These are phyloP conservation scores for Penicillium cinerascens DNA, from an alignment of 495 filamentous ascomycete genomes.

Conservation along the genomic window DNA sequence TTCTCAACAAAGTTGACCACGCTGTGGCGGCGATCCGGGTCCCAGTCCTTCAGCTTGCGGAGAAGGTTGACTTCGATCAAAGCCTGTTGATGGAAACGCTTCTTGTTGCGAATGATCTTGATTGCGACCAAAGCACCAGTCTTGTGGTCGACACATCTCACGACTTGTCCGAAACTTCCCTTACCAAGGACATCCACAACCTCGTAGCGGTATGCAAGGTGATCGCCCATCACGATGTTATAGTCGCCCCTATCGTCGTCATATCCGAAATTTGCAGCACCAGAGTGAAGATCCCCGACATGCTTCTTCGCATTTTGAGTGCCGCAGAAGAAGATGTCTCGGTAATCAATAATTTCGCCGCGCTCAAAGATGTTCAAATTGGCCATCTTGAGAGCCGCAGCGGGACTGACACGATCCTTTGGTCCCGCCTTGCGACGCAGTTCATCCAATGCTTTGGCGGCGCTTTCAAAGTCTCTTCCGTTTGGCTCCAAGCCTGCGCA, in stretches of 20 bases:
- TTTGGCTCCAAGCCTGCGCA: slow-evolving; percentile 78
- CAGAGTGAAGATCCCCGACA: slow-evolving; percentile 74
- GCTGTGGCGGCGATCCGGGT: slow-evolving; percentile 87
- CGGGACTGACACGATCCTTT: slow-evolving; percentile 77
- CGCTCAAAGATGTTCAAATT: slow-evolving; percentile 93
- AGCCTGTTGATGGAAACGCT: slow-evolving; percentile 97
- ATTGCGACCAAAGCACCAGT: slow-evolving; percentile 86
- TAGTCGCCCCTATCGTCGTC: slow-evolving; percentile 99
- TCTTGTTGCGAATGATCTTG: slow-evolving; percentile 99
- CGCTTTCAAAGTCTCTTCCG: slow-evolving; percentile 87
- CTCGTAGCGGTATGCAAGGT: slow-evolving; percentile 93
- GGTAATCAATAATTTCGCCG: slow-evolving; percentile 95
- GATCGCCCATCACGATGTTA: slow-evolving; percentile 86
- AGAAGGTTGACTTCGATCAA: slow-evolving; percentile 97
- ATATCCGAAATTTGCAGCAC: slow-evolving; percentile 85
- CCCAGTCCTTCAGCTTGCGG: slow-evolving; percentile 95
- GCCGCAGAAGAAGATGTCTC: slow-evolving; percentile 92
- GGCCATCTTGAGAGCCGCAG: slow-evolving; percentile 76
- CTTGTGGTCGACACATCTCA: slow-evolving; percentile 96
- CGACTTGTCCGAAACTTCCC: slow-evolving; percentile 96
- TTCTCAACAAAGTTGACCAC: slow-evolving; percentile 95
- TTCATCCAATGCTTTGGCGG: slow-evolving; percentile 80
- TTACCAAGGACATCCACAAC: slow-evolving; percentile 94
- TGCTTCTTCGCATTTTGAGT: slow-evolving; percentile 87
- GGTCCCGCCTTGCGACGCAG: slow-evolving; percentile 77